Evolutionary conservation across 2,329 filamentous ascomycete species (phyloP), one percentile per base, ranked within the genome.

Genomic region (Calonectria naviculata): DNA sequence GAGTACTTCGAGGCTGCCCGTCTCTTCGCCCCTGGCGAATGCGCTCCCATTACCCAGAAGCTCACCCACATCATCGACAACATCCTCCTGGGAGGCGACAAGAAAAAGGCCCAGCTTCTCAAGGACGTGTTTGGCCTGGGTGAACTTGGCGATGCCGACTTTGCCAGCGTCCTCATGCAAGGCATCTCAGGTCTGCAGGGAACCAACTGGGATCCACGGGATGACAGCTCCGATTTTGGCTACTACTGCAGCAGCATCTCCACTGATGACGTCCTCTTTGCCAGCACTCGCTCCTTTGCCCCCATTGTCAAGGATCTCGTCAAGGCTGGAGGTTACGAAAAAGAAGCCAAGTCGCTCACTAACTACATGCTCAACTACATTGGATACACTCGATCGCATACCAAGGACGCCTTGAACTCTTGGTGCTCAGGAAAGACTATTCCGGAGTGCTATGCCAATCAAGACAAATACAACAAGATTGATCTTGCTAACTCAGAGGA

Each of bases 41-140:
- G 94, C 78, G 88, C 95, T 41, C 83, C 85, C 1, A 87, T 88
- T 1, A 92, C 91, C 0, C 91, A 93, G 78, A 91, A 85, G 71
- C 77, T 90, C 13, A 88, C 86, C 0, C 80, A 87, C 52, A 79
- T 88, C 7, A 79, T 89, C 26, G 89, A 91, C 78, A 86, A 83
- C 47, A 87, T 90, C 41, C 83, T 90, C 4, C 81, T 88, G 17
- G 80, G 82, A 41, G 80, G 81, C 4, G 79, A 81, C 26, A 73
- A 77, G 26, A 77, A 82, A 2, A 81, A 89, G 36, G 92, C 84
- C 10, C 76, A 81, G 58, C 76, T 82, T 9, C 92, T 88, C 44
- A 83, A 84, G 70, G 78, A 83, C 9, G 78, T 83, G 0, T 90
- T 90, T 62, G 87, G 87, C 0, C 81, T 90, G 2, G 79, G 79